These are phyloP conservation scores for Penicillium expansum DNA, from an alignment of 2,329 filamentous ascomycete genomes.

Conservation along the genomic window DNA sequence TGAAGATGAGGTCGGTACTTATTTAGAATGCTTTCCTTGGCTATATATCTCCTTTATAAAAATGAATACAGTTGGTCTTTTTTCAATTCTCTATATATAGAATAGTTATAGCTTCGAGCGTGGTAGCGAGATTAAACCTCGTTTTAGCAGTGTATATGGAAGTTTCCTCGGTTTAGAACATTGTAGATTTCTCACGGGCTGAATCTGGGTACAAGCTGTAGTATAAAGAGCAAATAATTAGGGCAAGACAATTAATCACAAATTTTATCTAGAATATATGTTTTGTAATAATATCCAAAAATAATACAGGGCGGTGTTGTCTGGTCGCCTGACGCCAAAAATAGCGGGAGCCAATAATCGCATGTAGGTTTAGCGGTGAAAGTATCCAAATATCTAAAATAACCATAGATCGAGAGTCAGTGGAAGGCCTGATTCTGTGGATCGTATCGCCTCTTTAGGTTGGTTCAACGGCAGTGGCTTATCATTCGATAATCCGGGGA, in stretches of 20 bases:
- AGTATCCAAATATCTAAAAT: no score
- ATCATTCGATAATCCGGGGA: no score
- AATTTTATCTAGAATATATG: no score
- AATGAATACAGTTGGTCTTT: background rate
- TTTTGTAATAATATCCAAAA: background rate
- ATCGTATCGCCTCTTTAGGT: no score
- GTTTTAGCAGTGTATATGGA: background rate
- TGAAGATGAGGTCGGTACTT: background rate
- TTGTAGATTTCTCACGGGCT: background rate
- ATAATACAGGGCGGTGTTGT: background rate
- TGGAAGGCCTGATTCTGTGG: background rate
- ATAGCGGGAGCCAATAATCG: background rate
- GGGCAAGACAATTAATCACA: no score
- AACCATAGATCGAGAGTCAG: background rate
- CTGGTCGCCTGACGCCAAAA: background rate
- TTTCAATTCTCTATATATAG: background rate
- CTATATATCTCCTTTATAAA: background rate
- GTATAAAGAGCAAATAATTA: no score
- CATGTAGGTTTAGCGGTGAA: no score
- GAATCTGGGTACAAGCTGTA: background rate
- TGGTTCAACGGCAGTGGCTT: no score
- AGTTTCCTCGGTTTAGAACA: background rate
- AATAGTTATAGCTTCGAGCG: background rate
- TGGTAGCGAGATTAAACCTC: background rate
- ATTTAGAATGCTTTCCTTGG: background rate